Evolutionary conservation across 129 eudicot genomes (phyloP), one percentile per base, ranked within the genome.

Genomic region (Sambucus nigra): DNA sequence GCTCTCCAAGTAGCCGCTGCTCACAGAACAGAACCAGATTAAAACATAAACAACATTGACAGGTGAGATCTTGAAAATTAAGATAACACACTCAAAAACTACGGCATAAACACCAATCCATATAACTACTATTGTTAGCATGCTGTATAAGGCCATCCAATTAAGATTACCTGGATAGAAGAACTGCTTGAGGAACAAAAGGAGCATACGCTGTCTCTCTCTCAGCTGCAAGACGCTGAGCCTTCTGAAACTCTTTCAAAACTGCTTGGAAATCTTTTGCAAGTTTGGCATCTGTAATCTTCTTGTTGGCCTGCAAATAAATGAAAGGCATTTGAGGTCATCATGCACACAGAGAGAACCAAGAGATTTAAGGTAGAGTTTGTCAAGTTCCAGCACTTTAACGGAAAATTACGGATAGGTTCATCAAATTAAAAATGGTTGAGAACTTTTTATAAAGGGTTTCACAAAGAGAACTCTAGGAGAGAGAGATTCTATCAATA

Each of bases 191-290:
- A 44, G 87, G 91, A 67, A 83, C 71, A 65, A 82, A 72, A 65
- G 96, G 94, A 51, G 83, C 63, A 61, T 87, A 87, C 25, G 94
- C 80, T 38, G 96, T 87, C 81, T 82, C 96, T 58, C 94, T 83
- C 65, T 87, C 96, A 29, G 80, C 96, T 48, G 96, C 76, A 52
- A 87, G 83, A 23, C 89, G 78, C 56, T 87, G 96, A 11, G 88
- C 94, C 79, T 87, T 87, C 78, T 87, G 96, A 63, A 79, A 87
- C 68, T 87, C 96, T 56, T 74, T 79, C 25, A 87, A 49, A 51
- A 83, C 94, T 54, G 87, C 87, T 76, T 88, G 91, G 64, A 88
- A 88, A 59, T 88, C 96, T 70, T 83, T 88, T 7, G 96, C 96
- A 33, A 83, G 87, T 75, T 88, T 88, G 35, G 96, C 96, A 75